Base-by-base conservation (phyloP, 148 eudicot genomes). In the Euryodendron excelsum region DNA sequence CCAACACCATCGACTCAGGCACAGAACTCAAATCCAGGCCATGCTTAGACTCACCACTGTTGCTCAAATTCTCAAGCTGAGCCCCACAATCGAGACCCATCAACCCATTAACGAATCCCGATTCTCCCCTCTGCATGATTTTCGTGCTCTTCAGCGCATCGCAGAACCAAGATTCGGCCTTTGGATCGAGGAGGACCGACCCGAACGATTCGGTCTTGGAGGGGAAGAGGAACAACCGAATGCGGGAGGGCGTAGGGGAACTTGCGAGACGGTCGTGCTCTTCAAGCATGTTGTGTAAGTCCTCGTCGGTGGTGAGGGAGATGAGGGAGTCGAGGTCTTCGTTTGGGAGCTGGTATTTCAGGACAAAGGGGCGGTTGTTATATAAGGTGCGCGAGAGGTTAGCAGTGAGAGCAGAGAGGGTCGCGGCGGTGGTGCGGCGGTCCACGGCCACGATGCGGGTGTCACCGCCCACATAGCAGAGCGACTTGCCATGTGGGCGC, bases 401-500 rank as follows among this genome's bases (percentile, higher is more conserved):
- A 28, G 83, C n/a, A 36, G 83, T 41, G 47, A 93, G 82, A 3
- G 87, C 15, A 20, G 93, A 27, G 80, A 89, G 69, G 15, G 89
- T 64, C 1, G 85, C 72, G 55, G 80, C 53, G 11, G 88, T 84
- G 72, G 82, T 69, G 45, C 74, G 85, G 60, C 91, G 89, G 68
- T 86, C 84, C 14, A 95, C 67, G 76, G 92, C 84, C 55, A 93
- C 82, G 74, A 95, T 86, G 47, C 97, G 97, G 66, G 96, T 93
- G 41, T 95, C 99, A 13, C 99, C 99, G 80, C 94, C 94, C 81
- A 86, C 81, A 85, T 95, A 95, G 82, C 76, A 86, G 36, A 95
- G 90, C 30, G 91, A 76, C 60, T 89, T 93, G 82, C 82, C 82
- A 82, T 86, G 79, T 0, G 97, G 96, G n/a, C 94, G 94, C 2